phyloP scores from a whole-genome alignment of 2,329 filamentous ascomycete genomes.

The Aspergillus puulaauensis region DNA sequence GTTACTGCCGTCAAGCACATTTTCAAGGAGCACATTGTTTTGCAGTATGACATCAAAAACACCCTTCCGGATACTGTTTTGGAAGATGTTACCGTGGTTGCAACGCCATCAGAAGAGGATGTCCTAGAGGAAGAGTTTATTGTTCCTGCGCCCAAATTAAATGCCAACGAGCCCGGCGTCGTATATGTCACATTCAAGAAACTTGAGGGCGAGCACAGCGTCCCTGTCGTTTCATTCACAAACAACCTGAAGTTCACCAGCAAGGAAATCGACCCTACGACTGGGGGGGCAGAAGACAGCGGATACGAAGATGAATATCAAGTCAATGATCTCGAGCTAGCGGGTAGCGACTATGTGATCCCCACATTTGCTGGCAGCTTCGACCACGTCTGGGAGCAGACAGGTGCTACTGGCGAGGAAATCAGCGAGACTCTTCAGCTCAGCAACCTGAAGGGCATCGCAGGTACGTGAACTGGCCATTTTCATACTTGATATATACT shows the following conservation, averaged over 20 bases:
- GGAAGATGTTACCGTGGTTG: slow-evolving; percentile 82
- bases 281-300: slow-evolving; percentile 83
- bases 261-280: slow-evolving; percentile 96
- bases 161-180: slow-evolving; percentile 83
- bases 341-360: slow-evolving; percentile 89
- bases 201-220: slow-evolving; percentile 69
- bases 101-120: slow-evolving; percentile 77
- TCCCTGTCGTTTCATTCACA: slow-evolving; percentile 78
- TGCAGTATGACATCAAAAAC: slow-evolving; percentile 98
- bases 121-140: slow-evolving; percentile 81
- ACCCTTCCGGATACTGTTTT: slow-evolving; percentile 87
- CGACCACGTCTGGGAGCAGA: slow-evolving; percentile 91
- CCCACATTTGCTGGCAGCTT: slow-evolving; percentile 95
- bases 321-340: slow-evolving; percentile 87
- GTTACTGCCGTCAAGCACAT: slow-evolving; percentile 93
- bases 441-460: slow-evolving; percentile 84
- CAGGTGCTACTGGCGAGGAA: slow-evolving; percentile 84
- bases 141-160: slow-evolving; percentile 79
- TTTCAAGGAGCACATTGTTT: slow-evolving; percentile 93
- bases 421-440: slow-evolving; percentile 88
- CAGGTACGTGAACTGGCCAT: slow-evolving; percentile 61
- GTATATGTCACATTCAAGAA: slow-evolving; percentile 96
- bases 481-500: slow-evolving; percentile 17
- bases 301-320: slow-evolving; percentile 99
- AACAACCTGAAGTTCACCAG: slow-evolving; percentile 95